These are phyloP conservation scores for Prunus armeniaca DNA, from an alignment of 306 rosid genomes.

Conservation along the genomic window DNA sequence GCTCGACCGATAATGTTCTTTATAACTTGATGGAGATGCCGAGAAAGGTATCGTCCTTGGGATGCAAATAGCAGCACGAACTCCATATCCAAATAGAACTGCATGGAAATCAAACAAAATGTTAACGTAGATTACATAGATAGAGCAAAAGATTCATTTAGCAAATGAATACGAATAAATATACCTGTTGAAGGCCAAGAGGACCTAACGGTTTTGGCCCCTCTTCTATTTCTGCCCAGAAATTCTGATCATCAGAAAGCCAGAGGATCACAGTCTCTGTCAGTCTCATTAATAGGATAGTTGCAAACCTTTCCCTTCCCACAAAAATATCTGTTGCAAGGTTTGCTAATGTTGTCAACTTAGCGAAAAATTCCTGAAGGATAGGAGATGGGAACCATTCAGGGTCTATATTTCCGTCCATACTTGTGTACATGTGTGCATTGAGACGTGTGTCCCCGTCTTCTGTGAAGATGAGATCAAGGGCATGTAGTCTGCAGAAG, in stretches of 20 bases:
- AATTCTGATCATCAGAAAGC: conserved; percentile 81
- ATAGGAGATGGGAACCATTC: conserved; percentile 92
- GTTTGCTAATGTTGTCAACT: conserved; percentile 58
- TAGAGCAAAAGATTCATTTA: neutral
- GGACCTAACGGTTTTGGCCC: conserved; percentile 72
- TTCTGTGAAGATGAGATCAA: conserved; percentile 83
- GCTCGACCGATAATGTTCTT: conserved; percentile 72
- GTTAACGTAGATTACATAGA: neutral
- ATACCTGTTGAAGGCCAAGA: conserved; percentile 89
- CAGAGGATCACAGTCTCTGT: conserved; percentile 81
- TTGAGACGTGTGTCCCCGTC: conserved; percentile 68
- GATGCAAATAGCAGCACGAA: conserved; percentile 85
- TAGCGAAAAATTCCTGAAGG: conserved; percentile 69
- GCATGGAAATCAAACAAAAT: conserved; percentile 15
- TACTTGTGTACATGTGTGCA: conserved; percentile 49
- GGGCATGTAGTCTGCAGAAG: conserved; percentile 84
- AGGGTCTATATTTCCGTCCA: conserved; percentile 58
- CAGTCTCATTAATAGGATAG: conserved; percentile 81
- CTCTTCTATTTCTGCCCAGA: conserved; percentile 80
- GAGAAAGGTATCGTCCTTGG: conserved; percentile 84
- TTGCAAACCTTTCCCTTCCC: conserved; percentile 85
- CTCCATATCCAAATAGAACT: conserved; percentile 95
- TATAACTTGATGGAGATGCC: conserved; percentile 80
- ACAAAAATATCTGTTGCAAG: conserved; percentile 72
- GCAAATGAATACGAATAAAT: neutral